Evolutionary conservation across 2,329 filamentous ascomycete genomes (phyloP).

Genomic region (Paracamarosporium sp.): DNA sequence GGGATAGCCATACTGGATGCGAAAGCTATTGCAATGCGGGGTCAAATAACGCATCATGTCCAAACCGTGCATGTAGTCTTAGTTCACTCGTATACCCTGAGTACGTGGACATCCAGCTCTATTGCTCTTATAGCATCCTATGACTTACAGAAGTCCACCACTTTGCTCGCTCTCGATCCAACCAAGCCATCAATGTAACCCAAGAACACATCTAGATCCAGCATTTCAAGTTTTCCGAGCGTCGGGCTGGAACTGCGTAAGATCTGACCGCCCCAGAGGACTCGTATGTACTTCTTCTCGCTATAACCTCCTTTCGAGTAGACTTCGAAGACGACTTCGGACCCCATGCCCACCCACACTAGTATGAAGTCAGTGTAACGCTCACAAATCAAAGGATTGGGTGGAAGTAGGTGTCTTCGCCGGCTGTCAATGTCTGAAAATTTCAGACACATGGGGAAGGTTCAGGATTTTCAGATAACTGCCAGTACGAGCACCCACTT

Average conservation of each 20-base stretch:
- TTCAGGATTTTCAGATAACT: too few species aligned
- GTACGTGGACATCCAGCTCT: neutral
- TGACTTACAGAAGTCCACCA: slow-evolving; percentile 46
- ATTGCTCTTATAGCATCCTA: neutral
- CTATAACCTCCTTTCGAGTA: slow-evolving; percentile 46
- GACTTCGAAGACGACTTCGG: slow-evolving; percentile 79
- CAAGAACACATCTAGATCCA: slow-evolving; percentile 69
- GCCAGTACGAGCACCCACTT: too few species aligned
- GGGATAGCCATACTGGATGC: too few species aligned
- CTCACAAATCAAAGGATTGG: too few species aligned
- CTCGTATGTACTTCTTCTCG: slow-evolving; percentile 61
- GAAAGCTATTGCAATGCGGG: too few species aligned
- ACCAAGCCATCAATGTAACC: slow-evolving; percentile 76
- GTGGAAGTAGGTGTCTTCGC: too few species aligned
- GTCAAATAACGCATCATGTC: too few species aligned
- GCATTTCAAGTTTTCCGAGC: slow-evolving; percentile 74
- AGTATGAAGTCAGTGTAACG: too few species aligned
- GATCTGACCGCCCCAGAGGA: slow-evolving; percentile 74
- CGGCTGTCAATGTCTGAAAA: too few species aligned
- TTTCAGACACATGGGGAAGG: too few species aligned
- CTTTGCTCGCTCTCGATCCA: slow-evolving; percentile 56
- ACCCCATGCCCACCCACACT: slow-evolving; percentile 86
- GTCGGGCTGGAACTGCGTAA: slow-evolving; percentile 71
- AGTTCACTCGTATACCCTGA: neutral
- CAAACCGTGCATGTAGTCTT: too few species aligned